A percentile compares a stretch with the other conserved stretches of the same genome.
Conservation (phyloP, 2,329 filamentous ascomycete species). For the Diaporthe vaccinii region DNA sequence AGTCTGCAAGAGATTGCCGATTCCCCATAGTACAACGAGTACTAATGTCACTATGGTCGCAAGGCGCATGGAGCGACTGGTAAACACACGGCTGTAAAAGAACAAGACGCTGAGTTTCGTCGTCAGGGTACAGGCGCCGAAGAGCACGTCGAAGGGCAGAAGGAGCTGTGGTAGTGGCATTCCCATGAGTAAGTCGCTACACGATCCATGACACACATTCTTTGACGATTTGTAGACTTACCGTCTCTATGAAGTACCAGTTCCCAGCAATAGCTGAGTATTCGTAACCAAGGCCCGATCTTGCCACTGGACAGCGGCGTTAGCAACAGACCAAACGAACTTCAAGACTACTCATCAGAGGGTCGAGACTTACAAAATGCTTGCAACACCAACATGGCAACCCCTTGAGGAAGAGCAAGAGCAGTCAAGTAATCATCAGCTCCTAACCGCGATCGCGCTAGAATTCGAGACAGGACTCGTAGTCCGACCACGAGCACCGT, state of each 20-base stretch:
- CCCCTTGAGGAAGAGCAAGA: conserved; percentile 44
- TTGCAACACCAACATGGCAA: conserved; percentile 49
- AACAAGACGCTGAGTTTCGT: conserved; percentile 57
- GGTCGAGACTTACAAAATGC: conserved; percentile 48
- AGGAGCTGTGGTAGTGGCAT: conserved; percentile 48
- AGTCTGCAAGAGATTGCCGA: conserved; percentile 46
- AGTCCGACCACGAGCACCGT: conserved; percentile 45
- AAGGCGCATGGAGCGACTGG: conserved; percentile 49
- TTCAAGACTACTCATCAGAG: background rate
- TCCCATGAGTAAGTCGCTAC: background rate
- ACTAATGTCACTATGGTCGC: conserved; percentile 47
- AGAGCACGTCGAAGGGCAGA: conserved; percentile 55
- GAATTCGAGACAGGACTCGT: conserved; percentile 47
- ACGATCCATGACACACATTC: too few species aligned
- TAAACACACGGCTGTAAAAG: conserved; percentile 59
- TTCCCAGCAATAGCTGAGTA: conserved; percentile 46
- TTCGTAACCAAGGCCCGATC: conserved; percentile 47
- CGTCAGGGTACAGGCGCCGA: conserved; percentile 51
- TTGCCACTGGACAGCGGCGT: conserved; percentile 37
- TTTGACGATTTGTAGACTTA: background rate
- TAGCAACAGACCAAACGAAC: background rate
- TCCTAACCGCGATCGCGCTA: conserved; percentile 48
- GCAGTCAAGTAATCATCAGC: conserved; percentile 53
- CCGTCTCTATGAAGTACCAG: conserved; percentile 15
- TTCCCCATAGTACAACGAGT: conserved; percentile 46